Percentiles rank a stretch among this genome's conserved stretches.
These are phyloP conservation scores for Neurospora discreta DNA, from an alignment of 495 filamentous ascomycete species.

Conservation along the genomic window DNA sequence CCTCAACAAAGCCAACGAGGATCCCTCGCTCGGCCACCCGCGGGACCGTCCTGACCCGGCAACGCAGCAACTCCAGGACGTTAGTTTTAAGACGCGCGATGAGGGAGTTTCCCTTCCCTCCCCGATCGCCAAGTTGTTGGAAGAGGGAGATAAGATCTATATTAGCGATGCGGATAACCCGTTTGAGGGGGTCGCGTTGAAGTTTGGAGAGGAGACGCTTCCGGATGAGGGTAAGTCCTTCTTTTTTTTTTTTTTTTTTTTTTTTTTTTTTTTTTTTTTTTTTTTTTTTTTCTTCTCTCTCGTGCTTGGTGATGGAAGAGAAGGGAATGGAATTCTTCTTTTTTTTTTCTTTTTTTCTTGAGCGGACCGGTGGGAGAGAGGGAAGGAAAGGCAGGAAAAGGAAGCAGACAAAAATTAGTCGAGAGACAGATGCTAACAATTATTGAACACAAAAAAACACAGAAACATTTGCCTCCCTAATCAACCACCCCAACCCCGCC, in stretches of 20 bases:
- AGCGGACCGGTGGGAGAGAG: not conserved
- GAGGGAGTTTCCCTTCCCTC: slow-evolving; percentile 42
- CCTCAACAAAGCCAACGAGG: slow-evolving; percentile 71
- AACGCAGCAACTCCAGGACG: not conserved
- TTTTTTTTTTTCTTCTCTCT: not conserved
- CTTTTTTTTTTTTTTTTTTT: not conserved
- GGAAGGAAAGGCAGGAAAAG: not conserved
- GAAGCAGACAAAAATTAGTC: slow-evolving; percentile 1
- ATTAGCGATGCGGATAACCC: slow-evolving; percentile 74
- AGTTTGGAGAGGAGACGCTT: slow-evolving; percentile 45
- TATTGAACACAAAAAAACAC: not conserved
- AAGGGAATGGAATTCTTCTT: not conserved
- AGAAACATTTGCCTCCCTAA: slow-evolving; percentile 49
- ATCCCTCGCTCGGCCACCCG: slow-evolving; percentile 39
- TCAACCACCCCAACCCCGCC: slow-evolving; percentile 38
- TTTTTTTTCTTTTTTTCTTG: too few species aligned
- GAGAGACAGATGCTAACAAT: slow-evolving; percentile 7
- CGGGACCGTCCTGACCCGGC: not conserved
- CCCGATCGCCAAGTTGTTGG: slow-evolving; percentile 35
- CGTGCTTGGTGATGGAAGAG: not conserved
- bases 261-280: not conserved
- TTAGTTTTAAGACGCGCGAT: slow-evolving; percentile 40
- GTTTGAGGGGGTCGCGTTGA: slow-evolving; percentile 62
- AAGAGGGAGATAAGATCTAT: slow-evolving; percentile 49
- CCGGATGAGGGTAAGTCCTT: slow-evolving; percentile 53